Evolutionary conservation across 805 yeast genomes (phyloP).

Genomic region (Nakazawaea holstii): DNA sequence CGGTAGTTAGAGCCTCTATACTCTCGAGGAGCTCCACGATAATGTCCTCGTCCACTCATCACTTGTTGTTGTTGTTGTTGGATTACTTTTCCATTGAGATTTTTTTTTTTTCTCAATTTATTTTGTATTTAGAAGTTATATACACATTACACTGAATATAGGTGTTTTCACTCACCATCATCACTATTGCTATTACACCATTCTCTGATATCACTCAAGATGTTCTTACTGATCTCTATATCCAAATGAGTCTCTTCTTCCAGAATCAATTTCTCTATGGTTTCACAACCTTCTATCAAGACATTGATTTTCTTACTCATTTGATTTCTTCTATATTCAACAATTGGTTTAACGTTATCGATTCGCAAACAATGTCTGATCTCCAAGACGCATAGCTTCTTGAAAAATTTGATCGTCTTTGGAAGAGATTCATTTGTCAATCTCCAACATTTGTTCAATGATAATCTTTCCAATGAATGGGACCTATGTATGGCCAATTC

Average conservation of each 20-base stretch:
- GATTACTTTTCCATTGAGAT: neutral
- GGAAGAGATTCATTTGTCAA: slow-evolving; percentile 25
- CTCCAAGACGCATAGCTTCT: slow-evolving; percentile 68
- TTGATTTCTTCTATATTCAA: slow-evolving; percentile 59
- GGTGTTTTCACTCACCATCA: slow-evolving; percentile 31
- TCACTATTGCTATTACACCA: slow-evolving; percentile 55
- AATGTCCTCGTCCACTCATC: slow-evolving; percentile 2
- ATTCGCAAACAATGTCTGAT: slow-evolving; percentile 57
- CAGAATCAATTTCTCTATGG: slow-evolving; percentile 51
- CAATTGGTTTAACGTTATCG: slow-evolving; percentile 56
- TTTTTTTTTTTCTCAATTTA: neutral
- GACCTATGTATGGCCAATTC: slow-evolving; percentile 55
- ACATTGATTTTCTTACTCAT: slow-evolving; percentile 39
- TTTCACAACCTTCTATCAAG: slow-evolving; percentile 76
- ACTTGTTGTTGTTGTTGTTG: neutral
- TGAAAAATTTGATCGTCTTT: slow-evolving; percentile 38
- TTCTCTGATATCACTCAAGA: slow-evolving; percentile 55
- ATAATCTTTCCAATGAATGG: slow-evolving; percentile 57
- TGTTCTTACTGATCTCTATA: slow-evolving; percentile 45
- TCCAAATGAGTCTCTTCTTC: slow-evolving; percentile 58
- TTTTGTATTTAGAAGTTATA: neutral
- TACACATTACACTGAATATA: neutral
- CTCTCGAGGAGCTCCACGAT: neutral
- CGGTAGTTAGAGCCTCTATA: neutral
- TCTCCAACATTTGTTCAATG: slow-evolving; percentile 65